Evolutionary conservation across 257 asterid species (phyloP).

Genomic region (Sherardia arvensis): DNA sequence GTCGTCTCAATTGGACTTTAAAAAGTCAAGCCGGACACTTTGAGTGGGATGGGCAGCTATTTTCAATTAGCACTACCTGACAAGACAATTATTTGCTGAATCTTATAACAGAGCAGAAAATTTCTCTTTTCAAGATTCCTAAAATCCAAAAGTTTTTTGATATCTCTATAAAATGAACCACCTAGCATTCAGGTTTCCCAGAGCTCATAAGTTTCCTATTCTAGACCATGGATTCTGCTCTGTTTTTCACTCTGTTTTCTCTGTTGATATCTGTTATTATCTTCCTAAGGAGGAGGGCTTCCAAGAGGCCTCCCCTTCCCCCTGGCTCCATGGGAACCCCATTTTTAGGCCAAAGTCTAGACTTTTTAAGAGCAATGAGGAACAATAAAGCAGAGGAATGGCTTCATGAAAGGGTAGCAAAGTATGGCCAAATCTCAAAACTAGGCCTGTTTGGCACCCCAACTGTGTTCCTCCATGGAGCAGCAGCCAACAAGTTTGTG

Average conservation of each 20-base stretch:
- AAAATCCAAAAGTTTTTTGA: too few species aligned
- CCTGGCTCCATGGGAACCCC: constrained; percentile 65
- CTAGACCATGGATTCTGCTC: not conserved
- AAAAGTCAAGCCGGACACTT: too few species aligned
- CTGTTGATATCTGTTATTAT: constrained; percentile 27
- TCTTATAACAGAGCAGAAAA: too few species aligned
- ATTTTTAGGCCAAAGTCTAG: constrained; percentile 47
- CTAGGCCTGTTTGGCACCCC: constrained; percentile 56
- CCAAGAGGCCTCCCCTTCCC: constrained; percentile 42
- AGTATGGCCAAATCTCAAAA: constrained; percentile 48
- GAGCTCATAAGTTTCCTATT: too few species aligned
- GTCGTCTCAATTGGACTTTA: too few species aligned
- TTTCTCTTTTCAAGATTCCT: too few species aligned
- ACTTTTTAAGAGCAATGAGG: constrained; percentile 49
- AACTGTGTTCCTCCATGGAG: constrained; percentile 48
- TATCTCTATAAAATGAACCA: too few species aligned
- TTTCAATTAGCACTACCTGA: too few species aligned
- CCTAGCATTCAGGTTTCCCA: not conserved
- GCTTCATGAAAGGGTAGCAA: constrained; percentile 35
- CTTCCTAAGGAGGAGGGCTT: constrained; percentile 7
- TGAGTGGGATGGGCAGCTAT: too few species aligned
- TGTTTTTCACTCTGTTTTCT: constrained; percentile 6
- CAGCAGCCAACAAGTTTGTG: constrained; percentile 56
- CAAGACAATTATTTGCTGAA: too few species aligned
- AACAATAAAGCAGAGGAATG: constrained; percentile 51